These are phyloP conservation scores for Capronia epimyces DNA, from an alignment of 2,329 filamentous ascomycete species.

Conservation along the genomic window DNA sequence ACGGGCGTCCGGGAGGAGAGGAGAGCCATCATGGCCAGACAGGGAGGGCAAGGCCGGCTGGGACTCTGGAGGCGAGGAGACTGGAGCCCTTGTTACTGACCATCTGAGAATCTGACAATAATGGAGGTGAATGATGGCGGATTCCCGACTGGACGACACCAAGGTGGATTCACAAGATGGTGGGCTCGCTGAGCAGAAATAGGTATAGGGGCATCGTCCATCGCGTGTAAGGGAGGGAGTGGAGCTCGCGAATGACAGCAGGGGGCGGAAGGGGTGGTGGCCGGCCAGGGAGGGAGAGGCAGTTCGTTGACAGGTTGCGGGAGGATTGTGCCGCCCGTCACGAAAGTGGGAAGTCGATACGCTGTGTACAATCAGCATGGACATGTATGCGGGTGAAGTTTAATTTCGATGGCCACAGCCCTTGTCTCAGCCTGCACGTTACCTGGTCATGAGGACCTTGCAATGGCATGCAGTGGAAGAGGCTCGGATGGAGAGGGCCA, in stretches of 20 bases:
- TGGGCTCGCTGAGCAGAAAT: neutral
- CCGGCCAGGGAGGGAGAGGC: neutral
- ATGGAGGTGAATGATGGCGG: neutral
- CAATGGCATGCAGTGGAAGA: neutral
- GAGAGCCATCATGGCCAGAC: neutral
- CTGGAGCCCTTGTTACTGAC: neutral
- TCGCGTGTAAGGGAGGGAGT: neutral
- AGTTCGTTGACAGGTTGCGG: constrained; percentile 3
- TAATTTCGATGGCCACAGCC: neutral
- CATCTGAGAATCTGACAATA: neutral
- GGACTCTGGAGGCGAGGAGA: neutral
- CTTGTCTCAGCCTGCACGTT: neutral
- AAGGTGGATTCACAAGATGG: neutral
- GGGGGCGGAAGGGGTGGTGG: neutral
- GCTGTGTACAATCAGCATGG: neutral
- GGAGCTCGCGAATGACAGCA: neutral
- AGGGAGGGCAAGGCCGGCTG: neutral
- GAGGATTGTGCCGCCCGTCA: constrained; percentile 10
- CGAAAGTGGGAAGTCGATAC: neutral
- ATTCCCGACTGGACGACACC: neutral
- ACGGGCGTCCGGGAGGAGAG: neutral
- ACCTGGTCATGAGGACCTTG: neutral
- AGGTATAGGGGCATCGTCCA: neutral
- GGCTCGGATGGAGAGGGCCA: neutral
- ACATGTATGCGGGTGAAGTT: constrained; percentile 2